Percentiles rank a stretch among this genome's conserved stretches.
These are phyloP conservation scores for Lantana camara DNA, from an alignment of 257 asterid genomes.

Conservation along the genomic window DNA sequence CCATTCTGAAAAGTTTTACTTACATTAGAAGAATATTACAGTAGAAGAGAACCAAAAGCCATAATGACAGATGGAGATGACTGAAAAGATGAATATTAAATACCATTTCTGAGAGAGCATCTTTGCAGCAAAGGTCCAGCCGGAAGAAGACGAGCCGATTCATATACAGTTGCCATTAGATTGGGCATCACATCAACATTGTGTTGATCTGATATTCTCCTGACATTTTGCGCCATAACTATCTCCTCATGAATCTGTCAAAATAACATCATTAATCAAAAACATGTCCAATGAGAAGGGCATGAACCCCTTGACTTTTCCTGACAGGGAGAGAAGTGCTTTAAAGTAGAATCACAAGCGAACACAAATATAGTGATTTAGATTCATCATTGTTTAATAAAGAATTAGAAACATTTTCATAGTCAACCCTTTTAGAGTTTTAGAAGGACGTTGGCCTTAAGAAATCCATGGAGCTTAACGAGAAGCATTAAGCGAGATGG, in stretches of 20 bases:
- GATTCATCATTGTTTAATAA: neutral
- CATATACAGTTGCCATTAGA: constrained; percentile 47
- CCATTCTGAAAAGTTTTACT: neutral
- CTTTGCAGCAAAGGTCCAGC: constrained; percentile 48
- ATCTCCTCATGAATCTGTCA: constrained; percentile 44
- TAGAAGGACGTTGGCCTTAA: neutral
- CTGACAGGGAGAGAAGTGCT: neutral
- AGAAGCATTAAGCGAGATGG: constrained; percentile 2
- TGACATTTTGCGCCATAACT: constrained; percentile 26
- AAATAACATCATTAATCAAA: constrained; percentile 21
- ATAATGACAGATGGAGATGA: neutral
- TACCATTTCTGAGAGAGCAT: constrained; percentile 49
- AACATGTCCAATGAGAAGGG: constrained; percentile 4
- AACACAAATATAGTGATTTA: constrained; percentile 5
- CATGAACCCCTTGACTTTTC: neutral
- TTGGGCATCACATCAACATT: constrained; percentile 34
- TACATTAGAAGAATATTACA: neutral
- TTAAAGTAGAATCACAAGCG: neutral
- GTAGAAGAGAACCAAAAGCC: constrained; percentile 13
- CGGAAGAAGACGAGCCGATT: constrained; percentile 49
- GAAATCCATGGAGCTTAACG: constrained; percentile 6
- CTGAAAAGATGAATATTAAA: neutral
- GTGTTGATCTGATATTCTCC: constrained; percentile 22
- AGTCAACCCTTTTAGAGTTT: neutral
- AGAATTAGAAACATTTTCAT: neutral